Evolutionary conservation across 768 basidiomycete species (phyloP).

Genomic region (Lentinus brumalis): DNA sequence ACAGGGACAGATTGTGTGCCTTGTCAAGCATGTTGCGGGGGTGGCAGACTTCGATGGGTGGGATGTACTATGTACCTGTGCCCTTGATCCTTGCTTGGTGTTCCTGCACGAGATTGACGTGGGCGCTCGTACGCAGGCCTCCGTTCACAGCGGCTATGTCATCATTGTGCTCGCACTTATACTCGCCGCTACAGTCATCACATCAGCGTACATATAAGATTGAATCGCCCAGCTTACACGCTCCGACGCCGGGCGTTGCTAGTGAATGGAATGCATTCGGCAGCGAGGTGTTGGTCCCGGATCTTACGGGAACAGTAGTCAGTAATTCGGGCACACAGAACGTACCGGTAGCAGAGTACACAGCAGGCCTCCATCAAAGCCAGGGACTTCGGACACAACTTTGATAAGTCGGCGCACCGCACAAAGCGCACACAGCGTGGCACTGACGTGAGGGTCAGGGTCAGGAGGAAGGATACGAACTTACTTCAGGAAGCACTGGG

Average conservation of each 20-base stretch:
- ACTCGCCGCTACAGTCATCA: no score
- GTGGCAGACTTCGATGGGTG: not conserved
- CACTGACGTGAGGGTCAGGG: not conserved
- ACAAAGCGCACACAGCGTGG: not conserved
- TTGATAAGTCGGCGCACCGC: not conserved
- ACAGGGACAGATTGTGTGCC: no score
- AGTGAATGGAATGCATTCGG: no score
- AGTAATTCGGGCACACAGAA: not conserved
- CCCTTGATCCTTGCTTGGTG: not conserved
- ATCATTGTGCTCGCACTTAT: no score
- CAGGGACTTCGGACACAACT: not conserved
- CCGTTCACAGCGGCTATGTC: no score
- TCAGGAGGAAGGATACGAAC: not conserved
- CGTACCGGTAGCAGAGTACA: not conserved
- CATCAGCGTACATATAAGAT: no score
- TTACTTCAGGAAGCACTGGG: not conserved
- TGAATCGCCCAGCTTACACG: no score
- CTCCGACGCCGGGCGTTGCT: no score
- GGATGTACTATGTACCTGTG: not conserved
- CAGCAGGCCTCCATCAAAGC: not conserved
- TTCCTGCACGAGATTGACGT: not conserved
- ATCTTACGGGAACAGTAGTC: no score
- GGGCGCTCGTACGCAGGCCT: not conserved
- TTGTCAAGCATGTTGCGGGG: not conserved
- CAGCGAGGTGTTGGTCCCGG: no score